These are phyloP conservation scores for Colletotrichum tofieldiae DNA, from an alignment of 2,329 filamentous ascomycete species.

Conservation along the genomic window DNA sequence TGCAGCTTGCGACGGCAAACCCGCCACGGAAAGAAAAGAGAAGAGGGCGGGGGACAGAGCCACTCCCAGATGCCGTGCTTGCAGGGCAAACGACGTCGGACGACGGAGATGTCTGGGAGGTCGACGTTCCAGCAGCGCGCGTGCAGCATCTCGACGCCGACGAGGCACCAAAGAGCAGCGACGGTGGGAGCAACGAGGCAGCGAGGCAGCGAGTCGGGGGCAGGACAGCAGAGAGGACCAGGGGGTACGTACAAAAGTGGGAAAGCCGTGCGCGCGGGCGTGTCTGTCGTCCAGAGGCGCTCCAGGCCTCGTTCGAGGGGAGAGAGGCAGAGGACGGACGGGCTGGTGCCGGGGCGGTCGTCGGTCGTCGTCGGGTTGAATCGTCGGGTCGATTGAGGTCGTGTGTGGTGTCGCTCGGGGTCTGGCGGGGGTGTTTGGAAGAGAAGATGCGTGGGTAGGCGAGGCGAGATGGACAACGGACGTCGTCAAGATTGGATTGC, in stretches of 20 bases:
- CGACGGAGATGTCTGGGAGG: no score
- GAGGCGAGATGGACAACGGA: constrained; percentile 22
- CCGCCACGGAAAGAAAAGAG: neutral
- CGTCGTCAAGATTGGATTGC: constrained; percentile 39
- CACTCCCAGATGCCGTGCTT: neutral
- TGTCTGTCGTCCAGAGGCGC: constrained; percentile 24
- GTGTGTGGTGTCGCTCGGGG: neutral
- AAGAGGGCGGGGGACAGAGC: neutral
- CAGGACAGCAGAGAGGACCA: constrained; percentile 13
- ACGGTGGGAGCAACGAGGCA: constrained; percentile 16
- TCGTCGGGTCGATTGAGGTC: constrained; percentile 12
- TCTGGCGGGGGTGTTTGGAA: constrained; percentile 1
- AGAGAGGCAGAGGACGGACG: constrained; percentile 17
- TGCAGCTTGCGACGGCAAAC: constrained; percentile 14
- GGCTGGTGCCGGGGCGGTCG: constrained; percentile 26
- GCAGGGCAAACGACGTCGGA: neutral
- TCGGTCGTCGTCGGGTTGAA: constrained; percentile 12
- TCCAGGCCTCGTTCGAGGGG: constrained; percentile 1
- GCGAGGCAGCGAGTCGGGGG: constrained; percentile 8
- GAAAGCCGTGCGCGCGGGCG: constrained; percentile 13
- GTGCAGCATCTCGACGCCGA: constrained; percentile 6
- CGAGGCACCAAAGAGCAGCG: neutral
- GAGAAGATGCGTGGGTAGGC: constrained; percentile 9
- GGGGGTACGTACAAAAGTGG: constrained; percentile 42
- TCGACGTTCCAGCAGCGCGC: neutral